Conservation (phyloP, 2,329 filamentous ascomycete species). For the Exserohilum turcica region DNA sequence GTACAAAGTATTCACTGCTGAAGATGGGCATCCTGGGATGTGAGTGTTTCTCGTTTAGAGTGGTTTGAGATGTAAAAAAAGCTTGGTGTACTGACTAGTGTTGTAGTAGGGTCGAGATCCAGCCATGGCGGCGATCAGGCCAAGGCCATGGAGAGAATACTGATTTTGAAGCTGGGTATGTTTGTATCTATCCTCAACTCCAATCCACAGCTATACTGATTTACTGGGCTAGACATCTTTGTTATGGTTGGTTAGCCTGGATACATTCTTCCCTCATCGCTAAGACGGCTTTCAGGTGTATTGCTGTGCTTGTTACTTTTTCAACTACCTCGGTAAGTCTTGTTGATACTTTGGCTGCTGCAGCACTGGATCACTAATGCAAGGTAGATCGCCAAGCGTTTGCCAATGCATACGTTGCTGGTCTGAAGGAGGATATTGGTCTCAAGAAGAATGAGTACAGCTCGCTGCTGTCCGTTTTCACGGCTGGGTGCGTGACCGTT, state of each 20-base stretch:
- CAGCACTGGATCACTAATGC: not conserved
- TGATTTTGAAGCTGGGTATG: constrained; percentile 11
- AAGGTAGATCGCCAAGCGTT: constrained; percentile 26
- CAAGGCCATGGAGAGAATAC: constrained; percentile 7
- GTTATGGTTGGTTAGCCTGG: constrained; percentile 3
- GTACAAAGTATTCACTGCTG: not conserved
- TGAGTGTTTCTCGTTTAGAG: not conserved
- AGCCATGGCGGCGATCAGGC: not conserved
- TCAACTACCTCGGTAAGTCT: constrained; percentile 34
- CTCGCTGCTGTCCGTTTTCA: constrained; percentile 30
- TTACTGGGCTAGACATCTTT: not conserved
- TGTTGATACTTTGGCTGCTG: not conserved
- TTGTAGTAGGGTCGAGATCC: not conserved
- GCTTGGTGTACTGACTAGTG: not conserved
- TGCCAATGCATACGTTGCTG: constrained; percentile 34
- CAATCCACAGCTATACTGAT: not conserved
- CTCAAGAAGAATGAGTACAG: constrained; percentile 34
- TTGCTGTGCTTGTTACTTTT: constrained; percentile 34
- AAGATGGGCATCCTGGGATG: not conserved
- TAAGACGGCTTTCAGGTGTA: constrained; percentile 17
- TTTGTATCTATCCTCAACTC: not conserved
- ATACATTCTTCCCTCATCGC: not conserved
- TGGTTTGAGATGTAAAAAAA: not conserved
- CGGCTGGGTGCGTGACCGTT: constrained; percentile 21
- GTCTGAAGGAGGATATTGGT: constrained; percentile 28